Percentiles rank a stretch among this genome's conserved stretches.
Evolutionary conservation across 805 yeast genomes (phyloP).

Genomic region (Groenewaldozyma tartarivorans): DNA sequence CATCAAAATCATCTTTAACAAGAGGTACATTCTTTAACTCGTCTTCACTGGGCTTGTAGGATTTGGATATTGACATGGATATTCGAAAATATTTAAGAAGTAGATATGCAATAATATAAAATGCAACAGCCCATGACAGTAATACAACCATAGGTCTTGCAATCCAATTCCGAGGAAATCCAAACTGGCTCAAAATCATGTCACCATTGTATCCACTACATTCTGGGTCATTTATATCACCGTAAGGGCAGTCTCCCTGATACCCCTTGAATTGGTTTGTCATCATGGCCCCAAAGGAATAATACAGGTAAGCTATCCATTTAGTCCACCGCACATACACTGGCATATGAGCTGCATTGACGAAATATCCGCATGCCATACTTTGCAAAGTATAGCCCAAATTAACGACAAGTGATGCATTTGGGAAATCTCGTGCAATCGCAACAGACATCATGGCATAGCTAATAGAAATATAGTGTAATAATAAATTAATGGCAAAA

Average conservation of each 20-base stretch:
- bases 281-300: conserved; percentile 58
- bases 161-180: conserved; percentile 57
- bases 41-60: conserved; percentile 15
- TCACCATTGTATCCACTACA: conserved; percentile 47
- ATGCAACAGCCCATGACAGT: conserved; percentile 50
- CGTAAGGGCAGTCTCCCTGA: conserved; percentile 46
- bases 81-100: conserved; percentile 40
- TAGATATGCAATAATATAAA: conserved; percentile 39
- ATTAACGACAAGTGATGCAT: conserved; percentile 53
- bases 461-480: conserved; percentile 46
- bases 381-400: conserved; percentile 61
- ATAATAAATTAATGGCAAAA: conserved; percentile 49
- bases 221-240: conserved; percentile 23
- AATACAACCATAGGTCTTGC: conserved; percentile 53
- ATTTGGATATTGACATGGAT: conserved; percentile 42
- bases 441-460: conserved; percentile 46
- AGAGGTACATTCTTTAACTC: conserved; percentile 1
- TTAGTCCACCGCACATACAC: conserved; percentile 83
- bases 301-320: conserved; percentile 70
- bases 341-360: conserved; percentile 63
- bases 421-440: conserved; percentile 48
- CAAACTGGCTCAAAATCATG: conserved; percentile 45
- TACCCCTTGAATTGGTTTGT: conserved; percentile 59
- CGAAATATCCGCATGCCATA: conserved; percentile 74
- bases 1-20: conserved; percentile 1